Percentiles rank a stretch among this genome's conserved stretches.
Conservation (phyloP, 306 rosid genomes). For the Gleditsia sinensis region DNA sequence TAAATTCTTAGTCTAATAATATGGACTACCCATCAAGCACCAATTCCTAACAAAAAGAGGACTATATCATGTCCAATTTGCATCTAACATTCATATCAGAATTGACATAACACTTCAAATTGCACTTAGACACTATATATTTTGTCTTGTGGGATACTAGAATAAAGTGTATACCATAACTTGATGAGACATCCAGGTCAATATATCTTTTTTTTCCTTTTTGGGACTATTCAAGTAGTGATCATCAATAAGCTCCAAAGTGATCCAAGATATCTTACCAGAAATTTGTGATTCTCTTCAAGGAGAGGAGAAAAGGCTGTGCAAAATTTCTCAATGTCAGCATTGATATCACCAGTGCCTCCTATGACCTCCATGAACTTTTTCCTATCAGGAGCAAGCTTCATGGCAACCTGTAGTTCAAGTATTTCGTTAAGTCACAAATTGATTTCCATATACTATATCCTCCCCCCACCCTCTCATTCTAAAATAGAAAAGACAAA, state of each 20-base stretch:
- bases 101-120: no score
- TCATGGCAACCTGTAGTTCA: constrained; percentile 81
- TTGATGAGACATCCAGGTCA: constrained; percentile 10
- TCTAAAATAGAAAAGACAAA: background rate
- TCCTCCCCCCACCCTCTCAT: background rate
- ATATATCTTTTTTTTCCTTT: background rate
- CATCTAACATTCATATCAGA: no score
- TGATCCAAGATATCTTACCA: constrained; percentile 56
- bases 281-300: constrained; percentile 89
- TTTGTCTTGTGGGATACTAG: background rate
- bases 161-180: constrained; percentile 20
- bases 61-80: no score
- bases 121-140: background rate
- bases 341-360: constrained; percentile 66
- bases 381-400: constrained; percentile 97
- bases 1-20: no score
- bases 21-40: no score
- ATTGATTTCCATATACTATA: background rate
- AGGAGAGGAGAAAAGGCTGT: constrained; percentile 69
- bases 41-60: no score
- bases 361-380: constrained; percentile 93
- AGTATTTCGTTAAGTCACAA: constrained; percentile 14
- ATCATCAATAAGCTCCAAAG: constrained; percentile 13
- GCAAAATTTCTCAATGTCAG: constrained; percentile 78
- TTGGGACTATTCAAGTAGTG: background rate